These are phyloP conservation scores for Lentinus brumalis DNA, from an alignment of 768 basidiomycete species.

Conservation along the genomic window DNA sequence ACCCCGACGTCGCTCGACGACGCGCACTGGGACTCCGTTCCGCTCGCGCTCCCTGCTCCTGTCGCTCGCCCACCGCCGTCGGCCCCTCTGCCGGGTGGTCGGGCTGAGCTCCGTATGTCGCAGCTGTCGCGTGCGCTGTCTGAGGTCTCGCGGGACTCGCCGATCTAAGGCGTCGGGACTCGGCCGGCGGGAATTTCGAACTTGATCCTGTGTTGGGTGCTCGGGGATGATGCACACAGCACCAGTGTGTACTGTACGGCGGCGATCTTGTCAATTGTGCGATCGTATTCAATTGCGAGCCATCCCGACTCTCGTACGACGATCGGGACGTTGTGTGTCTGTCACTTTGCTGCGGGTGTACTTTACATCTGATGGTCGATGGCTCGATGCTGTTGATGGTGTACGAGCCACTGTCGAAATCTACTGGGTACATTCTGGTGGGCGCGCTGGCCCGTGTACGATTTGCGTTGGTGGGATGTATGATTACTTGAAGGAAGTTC, in stretches of 20 bases:
- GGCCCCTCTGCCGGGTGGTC: constrained; percentile 4
- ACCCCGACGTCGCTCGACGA: constrained; percentile 20
- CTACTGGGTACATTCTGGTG: neutral
- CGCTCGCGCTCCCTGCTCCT: neutral
- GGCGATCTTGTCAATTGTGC: too few species aligned
- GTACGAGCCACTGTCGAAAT: neutral
- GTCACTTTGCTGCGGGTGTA: too few species aligned
- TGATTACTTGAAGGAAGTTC: neutral
- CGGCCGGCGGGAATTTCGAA: too few species aligned
- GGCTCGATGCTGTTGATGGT: neutral
- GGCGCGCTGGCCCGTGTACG: neutral
- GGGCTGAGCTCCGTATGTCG: constrained; percentile 11
- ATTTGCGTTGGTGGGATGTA: neutral
- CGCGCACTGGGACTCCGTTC: constrained; percentile 4
- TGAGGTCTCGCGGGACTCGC: constrained; percentile 8
- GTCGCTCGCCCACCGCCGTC: constrained; percentile 5
- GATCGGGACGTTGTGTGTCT: too few species aligned
- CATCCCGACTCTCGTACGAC: too few species aligned
- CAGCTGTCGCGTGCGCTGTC: constrained; percentile 15
- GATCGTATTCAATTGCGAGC: too few species aligned
- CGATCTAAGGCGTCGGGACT: neutral
- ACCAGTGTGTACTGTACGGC: too few species aligned
- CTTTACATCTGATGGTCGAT: neutral
- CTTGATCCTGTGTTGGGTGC: too few species aligned
- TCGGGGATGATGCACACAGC: too few species aligned